Evolutionary conservation across 768 basidiomycete genomes (phyloP).

Genomic region (Suillus brevipes): DNA sequence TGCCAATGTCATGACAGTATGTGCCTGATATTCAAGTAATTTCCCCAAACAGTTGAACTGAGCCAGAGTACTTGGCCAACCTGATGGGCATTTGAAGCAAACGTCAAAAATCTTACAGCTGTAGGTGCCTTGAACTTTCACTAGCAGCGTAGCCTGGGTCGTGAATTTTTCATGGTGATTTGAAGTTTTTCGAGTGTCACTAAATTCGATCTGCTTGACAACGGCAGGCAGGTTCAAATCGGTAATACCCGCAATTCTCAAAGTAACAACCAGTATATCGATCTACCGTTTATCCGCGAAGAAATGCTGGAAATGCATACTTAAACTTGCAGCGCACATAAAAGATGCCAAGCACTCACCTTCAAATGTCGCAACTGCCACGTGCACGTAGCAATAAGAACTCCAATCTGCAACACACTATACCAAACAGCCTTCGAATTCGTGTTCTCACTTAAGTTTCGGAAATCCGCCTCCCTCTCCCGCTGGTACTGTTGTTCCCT

Average conservation of each 20-base stretch:
- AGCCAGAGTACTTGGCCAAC: background rate
- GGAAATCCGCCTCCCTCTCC: slow-evolving; percentile 89
- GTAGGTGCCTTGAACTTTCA: background rate
- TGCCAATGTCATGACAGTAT: background rate
- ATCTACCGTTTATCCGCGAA: slow-evolving; percentile 77
- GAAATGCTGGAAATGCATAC: slow-evolving; percentile 54
- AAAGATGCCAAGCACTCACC: slow-evolving; percentile 44
- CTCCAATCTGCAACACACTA: slow-evolving; percentile 81
- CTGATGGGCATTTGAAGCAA: background rate
- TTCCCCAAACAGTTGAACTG: background rate
- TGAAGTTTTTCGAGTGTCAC: background rate
- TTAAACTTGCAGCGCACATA: slow-evolving; percentile 8
- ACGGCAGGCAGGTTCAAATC: background rate
- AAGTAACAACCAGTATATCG: background rate
- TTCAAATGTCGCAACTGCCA: slow-evolving; percentile 95
- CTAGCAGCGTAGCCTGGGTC: background rate
- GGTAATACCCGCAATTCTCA: background rate
- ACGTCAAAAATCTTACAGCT: background rate
- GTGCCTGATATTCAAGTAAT: background rate
- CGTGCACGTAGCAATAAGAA: slow-evolving; percentile 79
- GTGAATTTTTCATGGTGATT: background rate
- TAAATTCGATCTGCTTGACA: background rate
- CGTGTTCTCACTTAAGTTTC: slow-evolving; percentile 84
- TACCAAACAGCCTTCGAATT: slow-evolving; percentile 97
- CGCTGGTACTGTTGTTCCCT: slow-evolving; percentile 98